Conservation (phyloP, 805 yeast species). For the Cyberlindnera euphorbiiphila region DNA sequence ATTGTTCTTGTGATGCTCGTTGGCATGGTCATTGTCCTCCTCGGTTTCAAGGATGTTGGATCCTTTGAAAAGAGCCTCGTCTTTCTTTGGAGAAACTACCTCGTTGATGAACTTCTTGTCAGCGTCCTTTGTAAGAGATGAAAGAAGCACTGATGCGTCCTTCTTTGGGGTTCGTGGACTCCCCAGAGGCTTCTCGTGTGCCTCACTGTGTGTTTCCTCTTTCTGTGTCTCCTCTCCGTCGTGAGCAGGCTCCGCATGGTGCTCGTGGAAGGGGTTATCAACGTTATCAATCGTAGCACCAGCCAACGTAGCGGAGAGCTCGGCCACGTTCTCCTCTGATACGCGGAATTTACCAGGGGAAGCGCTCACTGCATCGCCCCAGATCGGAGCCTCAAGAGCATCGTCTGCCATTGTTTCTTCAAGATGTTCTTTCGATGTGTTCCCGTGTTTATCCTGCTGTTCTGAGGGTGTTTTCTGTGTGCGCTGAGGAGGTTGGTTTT, state of each 20-base stretch:
- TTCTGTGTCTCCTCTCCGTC: constrained; percentile 14
- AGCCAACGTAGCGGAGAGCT: constrained; percentile 21
- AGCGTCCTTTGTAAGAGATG: constrained; percentile 40
- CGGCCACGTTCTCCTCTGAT: constrained; percentile 14
- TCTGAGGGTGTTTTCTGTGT: too few species aligned
- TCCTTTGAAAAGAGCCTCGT: constrained; percentile 35
- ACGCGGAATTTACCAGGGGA: constrained; percentile 22
- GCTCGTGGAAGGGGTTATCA: constrained; percentile 1
- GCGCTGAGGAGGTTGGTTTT: too few species aligned
- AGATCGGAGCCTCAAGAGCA: constrained; percentile 50
- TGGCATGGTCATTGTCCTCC: constrained; percentile 1
- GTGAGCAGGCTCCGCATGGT: constrained; percentile 5
- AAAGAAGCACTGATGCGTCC: constrained; percentile 31
- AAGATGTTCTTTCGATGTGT: too few species aligned
- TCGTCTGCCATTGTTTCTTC: constrained; percentile 32
- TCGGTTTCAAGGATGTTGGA: constrained; percentile 13
- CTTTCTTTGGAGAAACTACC: constrained; percentile 25
- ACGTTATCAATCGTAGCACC: constrained; percentile 8
- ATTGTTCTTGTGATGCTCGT: constrained; percentile 8
- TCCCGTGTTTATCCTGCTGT: too few species aligned
- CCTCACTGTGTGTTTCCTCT: background rate
- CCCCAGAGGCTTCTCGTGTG: constrained; percentile 3
- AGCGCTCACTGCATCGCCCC: constrained; percentile 54
- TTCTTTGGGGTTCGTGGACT: constrained; percentile 8
- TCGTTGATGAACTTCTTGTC: constrained; percentile 22